These are phyloP conservation scores for Saccharomycopsis fibuligera DNA, from an alignment of 805 yeast genomes.

Conservation along the genomic window DNA sequence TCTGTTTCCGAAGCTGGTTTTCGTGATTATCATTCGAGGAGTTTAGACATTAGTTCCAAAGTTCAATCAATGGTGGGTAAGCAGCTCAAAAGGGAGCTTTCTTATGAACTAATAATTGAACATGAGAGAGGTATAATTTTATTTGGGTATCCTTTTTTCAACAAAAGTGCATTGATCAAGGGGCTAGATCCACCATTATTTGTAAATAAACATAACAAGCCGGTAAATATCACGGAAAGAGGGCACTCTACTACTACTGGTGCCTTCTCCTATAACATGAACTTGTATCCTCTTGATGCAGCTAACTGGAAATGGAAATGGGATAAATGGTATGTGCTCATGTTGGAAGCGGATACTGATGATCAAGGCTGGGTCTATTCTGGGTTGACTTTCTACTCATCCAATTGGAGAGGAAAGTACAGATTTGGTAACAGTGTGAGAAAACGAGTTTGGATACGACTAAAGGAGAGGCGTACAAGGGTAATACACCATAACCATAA, in stretches of 20 bases:
- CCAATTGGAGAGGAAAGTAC: slow-evolving; percentile 59
- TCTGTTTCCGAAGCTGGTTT: not conserved
- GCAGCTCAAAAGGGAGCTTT: not conserved
- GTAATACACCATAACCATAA: not conserved
- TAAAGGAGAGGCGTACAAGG: slow-evolving; percentile 23
- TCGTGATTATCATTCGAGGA: not conserved
- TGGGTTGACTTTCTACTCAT: slow-evolving; percentile 36
- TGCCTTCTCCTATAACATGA: slow-evolving; percentile 10
- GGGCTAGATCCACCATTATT: slow-evolving; percentile 17
- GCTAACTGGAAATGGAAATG: slow-evolving; percentile 58
- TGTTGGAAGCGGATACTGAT: slow-evolving; percentile 59
- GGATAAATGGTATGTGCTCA: slow-evolving; percentile 67
- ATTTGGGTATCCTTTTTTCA: slow-evolving; percentile 21
- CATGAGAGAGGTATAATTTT: slow-evolving; percentile 18
- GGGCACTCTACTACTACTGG: slow-evolving; percentile 7
- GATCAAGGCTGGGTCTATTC: slow-evolving; percentile 84
- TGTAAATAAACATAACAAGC: slow-evolving; percentile 7
- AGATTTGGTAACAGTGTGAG: slow-evolving; percentile 57
- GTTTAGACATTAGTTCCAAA: not conserved
- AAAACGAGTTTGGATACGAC: slow-evolving; percentile 57
- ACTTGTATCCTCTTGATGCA: slow-evolving; percentile 13
- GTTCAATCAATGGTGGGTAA: not conserved
- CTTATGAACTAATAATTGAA: slow-evolving; percentile 20
- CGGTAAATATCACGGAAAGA: slow-evolving; percentile 9
- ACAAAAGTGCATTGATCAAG: slow-evolving; percentile 11